Evolutionary conservation across 1,284 basidiomycete genomes (phyloP).

Genomic region (Phellopilus nigrolimitatus): DNA sequence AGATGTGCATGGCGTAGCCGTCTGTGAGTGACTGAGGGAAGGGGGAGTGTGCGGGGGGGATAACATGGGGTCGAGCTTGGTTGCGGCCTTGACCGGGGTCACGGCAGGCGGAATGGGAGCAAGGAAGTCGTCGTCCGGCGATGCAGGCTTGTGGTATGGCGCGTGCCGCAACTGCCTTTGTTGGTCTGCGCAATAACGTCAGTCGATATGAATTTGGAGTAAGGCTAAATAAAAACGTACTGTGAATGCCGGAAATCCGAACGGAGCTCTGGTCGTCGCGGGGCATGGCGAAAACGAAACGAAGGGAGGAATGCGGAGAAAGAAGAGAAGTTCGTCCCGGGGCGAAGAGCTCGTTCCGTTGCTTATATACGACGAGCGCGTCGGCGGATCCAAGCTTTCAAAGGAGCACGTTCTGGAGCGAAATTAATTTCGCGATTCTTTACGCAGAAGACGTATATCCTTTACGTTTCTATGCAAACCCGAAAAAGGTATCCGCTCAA

Average conservation of each 20-base stretch:
- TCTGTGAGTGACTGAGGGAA: not conserved
- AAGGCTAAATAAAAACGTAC: not conserved
- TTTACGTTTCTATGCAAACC: not conserved
- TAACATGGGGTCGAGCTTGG: not conserved
- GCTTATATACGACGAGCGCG: not conserved
- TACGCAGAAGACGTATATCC: not conserved
- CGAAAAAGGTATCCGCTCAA: constrained; percentile 8
- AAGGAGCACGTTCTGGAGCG: not conserved
- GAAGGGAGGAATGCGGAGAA: not conserved
- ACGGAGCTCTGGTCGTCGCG: constrained; percentile 3
- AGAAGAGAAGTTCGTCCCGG: not conserved
- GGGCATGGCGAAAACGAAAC: not conserved
- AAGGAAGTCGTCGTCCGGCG: not conserved
- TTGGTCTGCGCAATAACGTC: not conserved
- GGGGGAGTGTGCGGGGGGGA: constrained; percentile 2
- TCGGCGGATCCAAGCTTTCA: not conserved
- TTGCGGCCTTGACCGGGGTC: not conserved
- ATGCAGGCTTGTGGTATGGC: not conserved
- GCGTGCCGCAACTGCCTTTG: not conserved
- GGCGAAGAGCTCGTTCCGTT: not conserved
- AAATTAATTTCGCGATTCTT: constrained; percentile 6
- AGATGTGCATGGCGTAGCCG: constrained; percentile 1
- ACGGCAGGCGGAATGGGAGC: not conserved
- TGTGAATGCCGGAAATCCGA: not conserved
- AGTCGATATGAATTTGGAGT: not conserved